Base-by-base conservation (phyloP, 75 land plant species). In the Gnetum montanum region DNA sequence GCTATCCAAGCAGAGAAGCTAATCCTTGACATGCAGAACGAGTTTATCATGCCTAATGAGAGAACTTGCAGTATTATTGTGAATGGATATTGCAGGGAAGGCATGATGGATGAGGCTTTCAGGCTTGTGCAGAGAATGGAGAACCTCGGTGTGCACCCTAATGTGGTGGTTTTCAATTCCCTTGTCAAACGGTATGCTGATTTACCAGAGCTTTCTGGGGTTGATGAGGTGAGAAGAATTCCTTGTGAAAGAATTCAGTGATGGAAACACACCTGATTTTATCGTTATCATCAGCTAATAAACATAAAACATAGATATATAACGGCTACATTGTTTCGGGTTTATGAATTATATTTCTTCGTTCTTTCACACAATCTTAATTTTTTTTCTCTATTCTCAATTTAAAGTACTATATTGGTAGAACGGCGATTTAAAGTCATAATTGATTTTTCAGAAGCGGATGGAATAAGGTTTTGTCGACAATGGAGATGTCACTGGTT, bases 21-120 rank as follows among this genome's bases (percentile, higher is more conserved):
- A 62, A 76, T 92, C 8, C 24, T 33, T 29, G 83, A 88, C 67
- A 84, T 92, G 94, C 79, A 71, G 46, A 73, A 70, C 25, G 65
- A 62, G 11, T 68, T 65, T 31, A 29, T 87, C 49, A 34, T 33
- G 48, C 94, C 97, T 10, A 88, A 81, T 54, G 85, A 67, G 35
- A 75, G 86, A 0, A 88, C 97, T n/a, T 92, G 76, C 65, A 89
- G 84, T n/a, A 92, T 84, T 46, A 64, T 92, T 15, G 45, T 92
- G 1, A 62, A 58, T 63, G 82, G 89, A 4, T 88, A 74, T 41
- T 88, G 88, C 43, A 72, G 70, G 59, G 81, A 81, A 55, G 94
- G 83, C 0, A 76, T 65, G 34, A 71, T 78, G 68, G 60, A 50
- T 13, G 72, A 76, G 24, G 88, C 94, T 6, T 25, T 80, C 34